These are phyloP conservation scores for Cymbidium sinense DNA, from an alignment of 106 monocot genomes.

Conservation along the genomic window DNA sequence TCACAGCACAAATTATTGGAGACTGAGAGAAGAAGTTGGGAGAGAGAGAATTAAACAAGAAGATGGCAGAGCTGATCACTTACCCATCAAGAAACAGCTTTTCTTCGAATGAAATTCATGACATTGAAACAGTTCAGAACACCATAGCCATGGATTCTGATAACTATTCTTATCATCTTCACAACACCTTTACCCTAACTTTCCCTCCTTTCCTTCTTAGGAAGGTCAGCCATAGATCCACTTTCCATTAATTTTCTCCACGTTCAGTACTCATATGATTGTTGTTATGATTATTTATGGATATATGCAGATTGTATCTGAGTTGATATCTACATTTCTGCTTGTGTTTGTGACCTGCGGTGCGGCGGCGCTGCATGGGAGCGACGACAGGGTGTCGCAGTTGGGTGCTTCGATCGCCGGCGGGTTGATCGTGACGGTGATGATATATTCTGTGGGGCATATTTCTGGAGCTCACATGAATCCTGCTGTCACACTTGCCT, in stretches of 20 bases:
- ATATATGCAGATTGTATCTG: conserved; percentile 37
- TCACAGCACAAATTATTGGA: too few relatives aligned
- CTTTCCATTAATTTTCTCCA: not conserved
- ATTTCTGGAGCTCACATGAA: conserved; percentile 18
- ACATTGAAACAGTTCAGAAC: conserved; percentile 11
- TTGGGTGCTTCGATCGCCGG: conserved; percentile 52
- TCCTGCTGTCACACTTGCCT: conserved; percentile 61
- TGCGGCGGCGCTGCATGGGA: conserved; percentile 32
- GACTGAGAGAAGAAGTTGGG: too few relatives aligned
- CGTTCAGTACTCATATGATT: too few relatives aligned
- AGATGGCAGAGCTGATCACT: conserved; percentile 1
- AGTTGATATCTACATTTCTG: conserved; percentile 47
- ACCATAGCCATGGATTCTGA: not conserved
- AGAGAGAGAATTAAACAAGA: too few relatives aligned
- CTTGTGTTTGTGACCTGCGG: conserved; percentile 59
- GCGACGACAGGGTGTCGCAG: conserved; percentile 25
- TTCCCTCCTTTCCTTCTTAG: conserved; percentile 34
- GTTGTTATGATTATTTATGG: not conserved
- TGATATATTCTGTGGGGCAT: conserved; percentile 30
- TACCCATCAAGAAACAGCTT: conserved; percentile 3
- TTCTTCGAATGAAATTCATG: conserved; percentile 24
- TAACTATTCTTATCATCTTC: not conserved
- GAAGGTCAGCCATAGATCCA: conserved; percentile 14
- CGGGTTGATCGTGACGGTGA: conserved; percentile 52
- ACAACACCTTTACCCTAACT: not conserved